phyloP scores from a whole-genome alignment of 2,329 filamentous ascomycete species.

The Colletotrichum simmondsii region DNA sequence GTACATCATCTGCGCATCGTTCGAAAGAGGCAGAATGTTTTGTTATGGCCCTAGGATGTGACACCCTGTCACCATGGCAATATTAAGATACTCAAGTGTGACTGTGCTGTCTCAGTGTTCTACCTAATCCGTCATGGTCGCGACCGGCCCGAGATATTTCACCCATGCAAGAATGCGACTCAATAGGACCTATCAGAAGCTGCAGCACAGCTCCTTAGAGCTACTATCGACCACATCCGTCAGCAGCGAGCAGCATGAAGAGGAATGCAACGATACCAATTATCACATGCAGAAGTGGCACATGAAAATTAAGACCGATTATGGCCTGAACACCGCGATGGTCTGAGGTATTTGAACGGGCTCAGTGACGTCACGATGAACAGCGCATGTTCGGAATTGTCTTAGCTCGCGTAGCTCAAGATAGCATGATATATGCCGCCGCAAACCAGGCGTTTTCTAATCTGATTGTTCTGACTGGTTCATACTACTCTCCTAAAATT shows the following conservation, averaged over 20 bases:
- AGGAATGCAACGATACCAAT: not conserved
- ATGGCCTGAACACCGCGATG: not conserved
- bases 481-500: not conserved
- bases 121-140: not conserved
- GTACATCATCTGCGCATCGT: too few species aligned
- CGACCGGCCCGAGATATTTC: not conserved
- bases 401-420: not conserved
- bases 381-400: not conserved
- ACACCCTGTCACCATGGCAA: not conserved
- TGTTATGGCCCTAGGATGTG: not conserved
- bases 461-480: not conserved
- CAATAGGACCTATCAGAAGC: not conserved
- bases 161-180: not conserved
- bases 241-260: not conserved
- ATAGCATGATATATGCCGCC: not conserved
- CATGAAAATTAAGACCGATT: not conserved
- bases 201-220: not conserved
- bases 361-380: conserved; percentile 29
- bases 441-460: not conserved
- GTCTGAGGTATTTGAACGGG: not conserved
- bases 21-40: not conserved
- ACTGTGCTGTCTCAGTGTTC: not conserved
- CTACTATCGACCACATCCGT: not conserved
- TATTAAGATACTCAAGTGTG: not conserved
- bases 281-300: conserved; percentile 20